Conservation (phyloP, 345 rosid species). For the Hibiscus syriacus region DNA sequence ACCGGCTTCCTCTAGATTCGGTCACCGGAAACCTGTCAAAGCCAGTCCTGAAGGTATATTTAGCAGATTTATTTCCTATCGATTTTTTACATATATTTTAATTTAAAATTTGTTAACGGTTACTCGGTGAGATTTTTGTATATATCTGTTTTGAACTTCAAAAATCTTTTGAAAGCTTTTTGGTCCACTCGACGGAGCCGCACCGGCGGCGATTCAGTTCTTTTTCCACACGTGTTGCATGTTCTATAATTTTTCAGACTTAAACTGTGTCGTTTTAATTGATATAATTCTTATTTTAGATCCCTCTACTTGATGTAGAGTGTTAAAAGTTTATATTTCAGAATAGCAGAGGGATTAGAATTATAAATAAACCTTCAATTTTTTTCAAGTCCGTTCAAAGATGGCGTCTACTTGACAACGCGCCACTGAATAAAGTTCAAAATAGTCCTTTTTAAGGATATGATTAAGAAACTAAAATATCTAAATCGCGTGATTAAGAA, state of each 20-base stretch:
- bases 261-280: neutral
- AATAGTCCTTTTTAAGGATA: neutral
- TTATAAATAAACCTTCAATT: too few species aligned
- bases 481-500: neutral
- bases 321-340: too few species aligned
- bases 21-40: constrained; percentile 31
- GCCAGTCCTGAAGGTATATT: constrained; percentile 14
- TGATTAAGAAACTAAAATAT: neutral
- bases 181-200: neutral
- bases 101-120: neutral
- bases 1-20: constrained; percentile 40
- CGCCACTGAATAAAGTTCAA: neutral
- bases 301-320: too few species aligned
- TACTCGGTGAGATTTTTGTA: neutral
- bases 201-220: neutral
- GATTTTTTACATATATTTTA: neutral
- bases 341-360: too few species aligned
- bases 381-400: neutral
- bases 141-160: neutral
- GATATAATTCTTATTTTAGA: neutral
- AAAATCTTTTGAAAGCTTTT: neutral
- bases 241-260: neutral
- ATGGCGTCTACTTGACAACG: neutral
- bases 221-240: neutral
- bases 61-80: neutral